Conservation (phyloP, 208 protist genomes). For the Trypanosoma cruzi region DNA sequence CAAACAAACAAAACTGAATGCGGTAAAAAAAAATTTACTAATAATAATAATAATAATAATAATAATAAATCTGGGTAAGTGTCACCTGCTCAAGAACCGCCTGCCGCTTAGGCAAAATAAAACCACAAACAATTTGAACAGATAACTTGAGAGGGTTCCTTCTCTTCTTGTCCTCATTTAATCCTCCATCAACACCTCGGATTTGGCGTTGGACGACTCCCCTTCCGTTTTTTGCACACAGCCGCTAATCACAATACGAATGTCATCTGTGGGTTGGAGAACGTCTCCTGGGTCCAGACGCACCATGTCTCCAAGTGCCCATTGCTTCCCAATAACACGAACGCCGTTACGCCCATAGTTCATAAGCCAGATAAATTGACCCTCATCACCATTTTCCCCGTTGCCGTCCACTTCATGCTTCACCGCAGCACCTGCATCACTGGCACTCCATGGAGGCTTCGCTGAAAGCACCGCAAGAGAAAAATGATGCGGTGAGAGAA, state of each 20-base stretch:
- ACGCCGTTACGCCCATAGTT: slow-evolving; percentile 82
- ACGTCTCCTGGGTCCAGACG: slow-evolving; percentile 35
- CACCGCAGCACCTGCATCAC: neutral
- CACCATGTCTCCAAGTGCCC: slow-evolving; percentile 49
- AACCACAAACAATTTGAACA: neutral
- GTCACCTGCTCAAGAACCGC: neutral
- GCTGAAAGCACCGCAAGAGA: slow-evolving; percentile 43
- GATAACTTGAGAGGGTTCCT: neutral
- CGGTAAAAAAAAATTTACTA: neutral
- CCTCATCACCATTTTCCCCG: slow-evolving; percentile 12
- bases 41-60: neutral
- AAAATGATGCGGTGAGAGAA: slow-evolving; percentile 62
- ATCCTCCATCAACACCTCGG: slow-evolving; percentile 7
- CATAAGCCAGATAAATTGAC: slow-evolving; percentile 44
- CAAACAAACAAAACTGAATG: neutral
- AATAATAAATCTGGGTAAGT: neutral
- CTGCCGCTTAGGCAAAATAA: neutral
- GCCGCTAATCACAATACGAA: slow-evolving; percentile 22
- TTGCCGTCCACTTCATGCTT: slow-evolving; percentile 14
- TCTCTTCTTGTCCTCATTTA: neutral
- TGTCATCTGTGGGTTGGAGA: slow-evolving; percentile 41
- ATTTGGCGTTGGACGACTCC: neutral
- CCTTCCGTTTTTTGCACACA: neutral
- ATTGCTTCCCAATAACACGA: slow-evolving; percentile 39
- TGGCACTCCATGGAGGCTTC: neutral